Evolutionary conservation across 257 asterid genomes (phyloP).

Genomic region (Forsythia suspensa): DNA sequence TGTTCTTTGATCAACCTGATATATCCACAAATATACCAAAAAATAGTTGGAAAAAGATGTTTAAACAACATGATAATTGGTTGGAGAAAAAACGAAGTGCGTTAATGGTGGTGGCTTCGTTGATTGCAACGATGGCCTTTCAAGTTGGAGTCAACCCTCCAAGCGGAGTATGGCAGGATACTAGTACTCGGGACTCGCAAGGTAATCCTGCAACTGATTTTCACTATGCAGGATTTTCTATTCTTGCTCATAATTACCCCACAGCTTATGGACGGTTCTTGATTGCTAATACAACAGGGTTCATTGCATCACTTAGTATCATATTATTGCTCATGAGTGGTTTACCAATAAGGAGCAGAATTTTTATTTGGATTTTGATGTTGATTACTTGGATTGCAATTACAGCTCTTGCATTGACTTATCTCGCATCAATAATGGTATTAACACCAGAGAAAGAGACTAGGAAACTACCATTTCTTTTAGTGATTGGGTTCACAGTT

Average conservation of each 20-base stretch:
- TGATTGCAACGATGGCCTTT: constrained; percentile 36
- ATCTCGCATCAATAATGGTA: background rate
- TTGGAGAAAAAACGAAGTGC: constrained; percentile 18
- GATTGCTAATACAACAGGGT: constrained; percentile 16
- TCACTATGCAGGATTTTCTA: constrained; percentile 13
- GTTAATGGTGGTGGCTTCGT: constrained; percentile 38
- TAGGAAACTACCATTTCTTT: background rate
- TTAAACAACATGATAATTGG: constrained; percentile 7
- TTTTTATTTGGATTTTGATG: constrained; percentile 32
- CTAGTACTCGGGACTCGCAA: background rate
- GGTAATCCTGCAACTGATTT: background rate
- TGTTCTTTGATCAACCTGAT: too few species aligned
- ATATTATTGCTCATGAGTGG: constrained; percentile 33
- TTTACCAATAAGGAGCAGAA: constrained; percentile 20
- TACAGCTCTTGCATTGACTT: constrained; percentile 21
- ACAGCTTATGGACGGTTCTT: background rate
- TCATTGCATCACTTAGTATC: constrained; percentile 34
- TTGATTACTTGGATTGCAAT: constrained; percentile 37
- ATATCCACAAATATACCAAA: too few species aligned
- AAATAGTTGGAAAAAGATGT: background rate
- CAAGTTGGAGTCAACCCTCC: constrained; percentile 38
- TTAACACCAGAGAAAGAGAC: background rate
- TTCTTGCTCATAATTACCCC: constrained; percentile 11
- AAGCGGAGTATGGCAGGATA: constrained; percentile 30
- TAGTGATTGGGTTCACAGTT: background rate